Conservation (phyloP, 2,329 filamentous ascomycete species). For the Penicillium digitatum region DNA sequence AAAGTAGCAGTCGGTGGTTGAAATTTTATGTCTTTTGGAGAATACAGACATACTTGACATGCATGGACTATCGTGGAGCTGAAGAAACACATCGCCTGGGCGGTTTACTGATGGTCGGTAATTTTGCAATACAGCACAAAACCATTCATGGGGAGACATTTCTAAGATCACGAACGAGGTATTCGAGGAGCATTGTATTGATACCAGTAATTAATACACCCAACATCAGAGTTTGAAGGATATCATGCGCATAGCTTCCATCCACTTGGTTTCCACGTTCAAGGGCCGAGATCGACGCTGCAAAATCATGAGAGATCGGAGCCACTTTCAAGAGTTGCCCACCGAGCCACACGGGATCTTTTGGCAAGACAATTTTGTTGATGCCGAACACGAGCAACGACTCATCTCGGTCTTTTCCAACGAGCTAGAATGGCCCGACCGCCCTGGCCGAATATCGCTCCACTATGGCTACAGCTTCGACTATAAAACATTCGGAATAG, state of each 20-base stretch:
- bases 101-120: neutral
- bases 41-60: neutral
- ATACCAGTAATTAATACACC: constrained; percentile 3
- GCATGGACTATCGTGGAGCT: neutral
- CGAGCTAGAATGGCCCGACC: constrained; percentile 48
- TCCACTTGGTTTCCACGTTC: neutral
- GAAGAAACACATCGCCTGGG: neutral
- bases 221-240: constrained; percentile 4
- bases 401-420: constrained; percentile 47
- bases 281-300: neutral
- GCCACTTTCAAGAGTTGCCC: constrained; percentile 23
- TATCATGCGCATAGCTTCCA: neutral
- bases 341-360: constrained; percentile 28
- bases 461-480: constrained; percentile 58
- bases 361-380: constrained; percentile 50
- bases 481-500: constrained; percentile 57
- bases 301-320: neutral
- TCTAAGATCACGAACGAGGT: rapidly evolving
- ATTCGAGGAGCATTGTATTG: neutral
- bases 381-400: constrained; percentile 42
- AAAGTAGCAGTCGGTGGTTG: neutral
- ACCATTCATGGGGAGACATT: neutral
- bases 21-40: neutral
- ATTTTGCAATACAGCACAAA: neutral
- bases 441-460: constrained; percentile 48